phyloP scores from a whole-genome alignment of 192 early-diverging fungal species.

The Ambispora gerdemannii region DNA sequence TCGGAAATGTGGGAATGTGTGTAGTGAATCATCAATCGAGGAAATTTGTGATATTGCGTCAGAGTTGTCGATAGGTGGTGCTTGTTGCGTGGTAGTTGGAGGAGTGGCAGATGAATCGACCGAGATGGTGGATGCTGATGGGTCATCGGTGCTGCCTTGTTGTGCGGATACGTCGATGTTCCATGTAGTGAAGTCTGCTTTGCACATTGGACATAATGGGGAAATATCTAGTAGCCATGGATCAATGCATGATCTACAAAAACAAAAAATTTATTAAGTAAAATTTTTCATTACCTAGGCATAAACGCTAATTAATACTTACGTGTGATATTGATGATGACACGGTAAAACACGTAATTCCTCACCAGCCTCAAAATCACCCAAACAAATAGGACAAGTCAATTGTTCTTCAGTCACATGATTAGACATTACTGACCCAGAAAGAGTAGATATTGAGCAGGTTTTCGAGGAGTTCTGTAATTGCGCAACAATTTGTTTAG shows the following conservation, averaged over 20 bases:
- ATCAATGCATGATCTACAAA: slow-evolving; percentile 12
- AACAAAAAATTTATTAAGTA: not conserved
- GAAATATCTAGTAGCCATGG: slow-evolving; percentile 28
- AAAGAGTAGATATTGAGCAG: not conserved
- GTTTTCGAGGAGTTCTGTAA: not conserved
- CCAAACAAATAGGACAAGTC: slow-evolving; percentile 31
- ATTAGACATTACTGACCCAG: not conserved
- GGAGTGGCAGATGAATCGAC: not conserved
- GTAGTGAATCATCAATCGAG: not conserved
- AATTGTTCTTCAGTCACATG: slow-evolving; percentile 9
- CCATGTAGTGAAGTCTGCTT: slow-evolving; percentile 26
- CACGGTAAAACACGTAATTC: slow-evolving; percentile 26
- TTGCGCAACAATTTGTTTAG: not conserved
- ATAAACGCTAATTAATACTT: not conserved
- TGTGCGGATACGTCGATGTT: not conserved
- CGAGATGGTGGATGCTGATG: not conserved
- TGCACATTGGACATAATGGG: slow-evolving; percentile 30
- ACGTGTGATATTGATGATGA: slow-evolving; percentile 29
- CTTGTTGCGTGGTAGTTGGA: not conserved
- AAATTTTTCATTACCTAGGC: not conserved
- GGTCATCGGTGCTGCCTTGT: not conserved
- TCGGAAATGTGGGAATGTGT: slow-evolving; percentile 20
- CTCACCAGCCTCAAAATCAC: slow-evolving; percentile 26
- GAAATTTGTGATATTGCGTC: not conserved
- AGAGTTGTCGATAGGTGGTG: not conserved